phyloP scores from a whole-genome alignment of 805 yeast species.

The Dipodascus geniculatus region DNA sequence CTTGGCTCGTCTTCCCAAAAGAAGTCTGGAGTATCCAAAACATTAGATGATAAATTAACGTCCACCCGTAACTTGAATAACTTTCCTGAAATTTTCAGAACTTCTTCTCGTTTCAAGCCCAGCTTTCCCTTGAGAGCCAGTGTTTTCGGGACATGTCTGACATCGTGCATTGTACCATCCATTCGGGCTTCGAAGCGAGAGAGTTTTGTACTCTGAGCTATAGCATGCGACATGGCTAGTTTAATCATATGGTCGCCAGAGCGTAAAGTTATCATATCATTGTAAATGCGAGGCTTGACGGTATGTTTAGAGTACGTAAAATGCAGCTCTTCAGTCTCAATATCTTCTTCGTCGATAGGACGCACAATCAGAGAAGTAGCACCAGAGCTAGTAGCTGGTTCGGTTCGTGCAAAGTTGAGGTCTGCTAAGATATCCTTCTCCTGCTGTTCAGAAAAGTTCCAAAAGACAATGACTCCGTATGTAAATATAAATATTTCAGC shows the following conservation, averaged over 20 bases:
- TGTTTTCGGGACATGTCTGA: slow-evolving; percentile 80
- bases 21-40: slow-evolving; percentile 89
- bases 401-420: slow-evolving; percentile 49
- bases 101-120: slow-evolving; percentile 74
- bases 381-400: slow-evolving; percentile 5
- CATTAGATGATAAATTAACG: slow-evolving; percentile 81
- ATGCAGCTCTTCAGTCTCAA: slow-evolving; percentile 82
- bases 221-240: slow-evolving; percentile 87
- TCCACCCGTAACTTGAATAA: slow-evolving; percentile 85
- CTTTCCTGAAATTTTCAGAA: slow-evolving; percentile 80
- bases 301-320: slow-evolving; percentile 48
- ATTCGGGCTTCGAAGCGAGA: slow-evolving; percentile 87
- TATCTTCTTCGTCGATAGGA: slow-evolving; percentile 72
- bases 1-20: slow-evolving; percentile 96
- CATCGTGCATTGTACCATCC: slow-evolving; percentile 71
- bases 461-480: slow-evolving; percentile 94
- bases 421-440: slow-evolving; percentile 93
- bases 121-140: slow-evolving; percentile 82
- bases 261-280: slow-evolving; percentile 85
- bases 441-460: slow-evolving; percentile 90
- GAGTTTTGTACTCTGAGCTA: slow-evolving; percentile 89
- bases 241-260: slow-evolving; percentile 90
- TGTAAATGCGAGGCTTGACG: slow-evolving; percentile 44
- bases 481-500: slow-evolving; percentile 81
- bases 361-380: slow-evolving; percentile 38